Conservation (phyloP, 306 rosid genomes). For the Argentina anserina region DNA sequence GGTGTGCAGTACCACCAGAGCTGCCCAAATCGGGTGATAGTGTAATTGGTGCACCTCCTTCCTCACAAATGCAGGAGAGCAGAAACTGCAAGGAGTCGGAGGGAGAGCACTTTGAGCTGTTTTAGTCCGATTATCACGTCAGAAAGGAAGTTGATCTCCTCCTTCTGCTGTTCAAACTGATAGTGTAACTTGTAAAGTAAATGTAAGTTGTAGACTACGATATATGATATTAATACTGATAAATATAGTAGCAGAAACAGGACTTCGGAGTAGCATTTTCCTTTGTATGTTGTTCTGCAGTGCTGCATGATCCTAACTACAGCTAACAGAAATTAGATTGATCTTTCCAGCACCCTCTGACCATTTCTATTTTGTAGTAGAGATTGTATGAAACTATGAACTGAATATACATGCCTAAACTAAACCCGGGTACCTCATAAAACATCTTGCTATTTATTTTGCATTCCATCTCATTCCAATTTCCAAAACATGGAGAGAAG, state of each 20-base stretch:
- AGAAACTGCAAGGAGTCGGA: conserved; percentile 44
- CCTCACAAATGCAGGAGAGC: conserved; percentile 49
- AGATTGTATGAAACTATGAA: not conserved
- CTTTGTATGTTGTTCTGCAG: not conserved
- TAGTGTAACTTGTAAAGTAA: conserved; percentile 45
- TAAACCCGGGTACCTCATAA: too few species aligned
- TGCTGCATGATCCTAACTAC: too few species aligned
- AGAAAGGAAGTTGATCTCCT: conserved; percentile 18
- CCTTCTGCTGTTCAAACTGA: conserved; percentile 33
- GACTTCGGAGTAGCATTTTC: conserved; percentile 11
- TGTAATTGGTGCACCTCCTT: conserved; percentile 40
- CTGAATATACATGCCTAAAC: not conserved
- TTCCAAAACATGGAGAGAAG: too few species aligned
- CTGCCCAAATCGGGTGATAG: conserved; percentile 61
- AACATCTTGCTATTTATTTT: too few species aligned
- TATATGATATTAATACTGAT: conserved; percentile 48
- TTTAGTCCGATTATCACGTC: conserved; percentile 40
- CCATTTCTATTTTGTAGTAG: too few species aligned
- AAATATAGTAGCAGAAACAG: conserved; percentile 40
- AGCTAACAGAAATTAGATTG: not conserved
- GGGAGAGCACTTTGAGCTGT: conserved; percentile 70
- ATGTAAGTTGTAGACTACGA: conserved; percentile 47
- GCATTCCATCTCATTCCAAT: too few species aligned
- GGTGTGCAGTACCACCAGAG: conserved; percentile 89
- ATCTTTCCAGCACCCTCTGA: not conserved